Conservation (phyloP, 1,139 yeast genomes). For the Hyphopichia buzzinii region DNA sequence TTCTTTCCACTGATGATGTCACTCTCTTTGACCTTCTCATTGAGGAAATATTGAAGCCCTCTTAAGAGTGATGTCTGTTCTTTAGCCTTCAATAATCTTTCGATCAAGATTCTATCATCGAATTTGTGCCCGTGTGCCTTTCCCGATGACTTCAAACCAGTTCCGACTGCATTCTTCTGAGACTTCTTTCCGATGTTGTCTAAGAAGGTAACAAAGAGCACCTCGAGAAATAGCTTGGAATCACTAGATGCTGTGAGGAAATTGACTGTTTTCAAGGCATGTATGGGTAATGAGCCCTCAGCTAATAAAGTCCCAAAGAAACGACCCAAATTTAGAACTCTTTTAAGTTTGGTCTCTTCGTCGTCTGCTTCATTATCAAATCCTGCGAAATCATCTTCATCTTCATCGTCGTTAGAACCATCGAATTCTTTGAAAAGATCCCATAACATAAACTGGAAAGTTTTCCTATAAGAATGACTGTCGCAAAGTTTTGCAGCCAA, state of each 20-base stretch:
- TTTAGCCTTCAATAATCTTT: constrained; percentile 56
- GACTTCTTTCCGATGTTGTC: constrained; percentile 67
- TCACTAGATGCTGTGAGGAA: constrained; percentile 71
- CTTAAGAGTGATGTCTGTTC: constrained; percentile 63
- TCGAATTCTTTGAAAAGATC: constrained; percentile 78
- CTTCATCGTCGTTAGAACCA: constrained; percentile 37
- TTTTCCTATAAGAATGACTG: constrained; percentile 68
- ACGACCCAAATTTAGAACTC: constrained; percentile 71
- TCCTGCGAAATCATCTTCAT: constrained; percentile 34
- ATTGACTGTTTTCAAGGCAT: constrained; percentile 69
- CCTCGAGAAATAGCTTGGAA: constrained; percentile 67
- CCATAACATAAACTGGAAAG: constrained; percentile 90
- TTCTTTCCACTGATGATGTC: constrained; percentile 56
- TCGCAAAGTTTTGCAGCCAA: constrained; percentile 75
- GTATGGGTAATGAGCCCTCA: constrained; percentile 71
- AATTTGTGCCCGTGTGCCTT: constrained; percentile 42
- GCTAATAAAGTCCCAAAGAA: constrained; percentile 74
- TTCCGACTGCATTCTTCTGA: constrained; percentile 49
- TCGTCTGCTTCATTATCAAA: constrained; percentile 28
- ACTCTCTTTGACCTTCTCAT: constrained; percentile 50
- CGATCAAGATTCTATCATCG: constrained; percentile 54
- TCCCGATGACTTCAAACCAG: constrained; percentile 30
- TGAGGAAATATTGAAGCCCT: constrained; percentile 72
- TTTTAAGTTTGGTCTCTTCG: constrained; percentile 50
- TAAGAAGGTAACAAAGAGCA: constrained; percentile 65